These are phyloP conservation scores for Themeda triandra DNA, from an alignment of 176 grass and related monocot genomes.

Conservation along the genomic window DNA sequence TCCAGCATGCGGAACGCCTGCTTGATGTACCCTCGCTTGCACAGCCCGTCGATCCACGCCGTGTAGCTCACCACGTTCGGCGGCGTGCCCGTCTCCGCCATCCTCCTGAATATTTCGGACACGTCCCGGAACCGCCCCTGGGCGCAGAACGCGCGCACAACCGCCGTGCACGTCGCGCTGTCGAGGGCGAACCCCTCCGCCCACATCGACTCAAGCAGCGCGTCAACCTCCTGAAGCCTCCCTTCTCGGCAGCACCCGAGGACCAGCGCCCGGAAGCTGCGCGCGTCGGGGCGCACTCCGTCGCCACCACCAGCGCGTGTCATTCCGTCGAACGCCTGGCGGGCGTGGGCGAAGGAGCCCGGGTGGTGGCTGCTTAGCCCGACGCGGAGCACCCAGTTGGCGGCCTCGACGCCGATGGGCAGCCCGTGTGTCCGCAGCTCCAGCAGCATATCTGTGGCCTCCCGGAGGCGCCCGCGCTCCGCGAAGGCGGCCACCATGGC, in stretches of 20 bases:
- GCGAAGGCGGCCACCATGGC: conserved; percentile 50
- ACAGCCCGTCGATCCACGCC: conserved; percentile 59
- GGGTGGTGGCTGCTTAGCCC: conserved; percentile 20
- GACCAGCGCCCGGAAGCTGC: conserved; percentile 70
- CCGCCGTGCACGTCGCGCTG: conserved; percentile 65
- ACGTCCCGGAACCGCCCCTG: conserved; percentile 52
- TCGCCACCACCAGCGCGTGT: neutral
- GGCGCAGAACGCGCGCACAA: conserved; percentile 46
- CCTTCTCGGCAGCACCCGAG: conserved; percentile 52
- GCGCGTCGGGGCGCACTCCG: conserved; percentile 40
- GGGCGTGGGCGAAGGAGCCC: conserved; percentile 39
- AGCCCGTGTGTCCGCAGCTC: conserved; percentile 88
- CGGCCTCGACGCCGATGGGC: conserved; percentile 57
- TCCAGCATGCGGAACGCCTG: conserved; percentile 85
- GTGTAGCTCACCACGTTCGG: conserved; percentile 92
- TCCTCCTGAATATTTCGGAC: conserved; percentile 48
- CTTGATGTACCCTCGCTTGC: conserved; percentile 61
- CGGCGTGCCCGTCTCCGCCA: conserved; percentile 34
- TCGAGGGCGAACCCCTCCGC: conserved; percentile 46
- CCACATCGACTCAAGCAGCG: conserved; percentile 44
- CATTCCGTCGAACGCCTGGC: conserved; percentile 79
- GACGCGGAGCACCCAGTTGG: conserved; percentile 61
- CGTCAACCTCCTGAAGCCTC: conserved; percentile 30
- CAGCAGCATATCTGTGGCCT: conserved; percentile 71
- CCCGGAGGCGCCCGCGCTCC: conserved; percentile 53